phyloP scores from a whole-genome alignment of 129 eudicot genomes.

The Saussurea involucrata region DNA sequence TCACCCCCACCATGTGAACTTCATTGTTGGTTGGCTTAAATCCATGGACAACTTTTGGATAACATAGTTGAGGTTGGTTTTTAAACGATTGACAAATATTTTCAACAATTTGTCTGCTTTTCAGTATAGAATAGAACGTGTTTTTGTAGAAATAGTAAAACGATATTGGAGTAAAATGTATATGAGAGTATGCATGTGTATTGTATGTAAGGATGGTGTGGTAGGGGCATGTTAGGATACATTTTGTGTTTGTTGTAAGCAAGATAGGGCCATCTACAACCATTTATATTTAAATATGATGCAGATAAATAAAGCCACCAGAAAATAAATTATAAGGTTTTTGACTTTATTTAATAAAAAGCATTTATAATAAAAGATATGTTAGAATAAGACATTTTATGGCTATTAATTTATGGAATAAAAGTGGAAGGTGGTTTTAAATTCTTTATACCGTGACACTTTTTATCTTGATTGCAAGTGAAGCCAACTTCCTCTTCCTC shows the following conservation, averaged over 20 bases:
- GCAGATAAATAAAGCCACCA: not conserved
- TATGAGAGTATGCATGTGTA: not conserved
- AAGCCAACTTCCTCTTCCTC: not conserved
- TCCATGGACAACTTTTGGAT: not conserved
- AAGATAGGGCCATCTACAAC: not conserved
- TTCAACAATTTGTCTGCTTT: not conserved
- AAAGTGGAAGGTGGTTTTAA: not conserved
- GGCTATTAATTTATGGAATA: not conserved
- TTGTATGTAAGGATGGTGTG: not conserved
- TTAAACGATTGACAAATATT: not conserved
- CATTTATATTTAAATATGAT: not conserved
- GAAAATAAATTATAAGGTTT: not conserved
- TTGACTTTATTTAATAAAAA: too few species aligned
- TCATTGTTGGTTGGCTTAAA: conserved; percentile 5
- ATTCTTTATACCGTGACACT: not conserved
- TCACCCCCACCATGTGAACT: conserved; percentile 25
- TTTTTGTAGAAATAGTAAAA: not conserved
- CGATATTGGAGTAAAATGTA: not conserved
- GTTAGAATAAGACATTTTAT: not conserved
- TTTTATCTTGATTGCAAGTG: not conserved
- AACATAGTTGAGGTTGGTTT: not conserved
- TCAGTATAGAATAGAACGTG: not conserved
- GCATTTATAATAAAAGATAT: too few species aligned
- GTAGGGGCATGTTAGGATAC: not conserved
- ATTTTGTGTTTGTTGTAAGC: not conserved